Conservation (phyloP, 192 early-diverging fungal species). For the Coemansia reversa region DNA sequence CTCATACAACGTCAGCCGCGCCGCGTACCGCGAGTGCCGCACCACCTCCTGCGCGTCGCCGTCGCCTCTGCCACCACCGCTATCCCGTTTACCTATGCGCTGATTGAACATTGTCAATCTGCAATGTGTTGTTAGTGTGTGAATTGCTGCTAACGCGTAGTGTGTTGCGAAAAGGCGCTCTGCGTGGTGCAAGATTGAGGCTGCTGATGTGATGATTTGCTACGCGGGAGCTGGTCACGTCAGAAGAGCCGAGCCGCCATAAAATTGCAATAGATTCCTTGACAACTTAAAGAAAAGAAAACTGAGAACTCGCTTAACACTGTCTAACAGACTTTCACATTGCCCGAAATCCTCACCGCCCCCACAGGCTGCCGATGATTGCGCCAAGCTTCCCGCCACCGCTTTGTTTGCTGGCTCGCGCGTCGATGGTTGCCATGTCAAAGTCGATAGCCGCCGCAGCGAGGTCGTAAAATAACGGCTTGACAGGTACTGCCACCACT, state of each 20-base stretch:
- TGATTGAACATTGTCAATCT: conserved; percentile 44
- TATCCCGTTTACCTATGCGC: conserved; percentile 21
- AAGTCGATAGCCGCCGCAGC: conserved; percentile 43
- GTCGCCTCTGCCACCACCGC: background rate
- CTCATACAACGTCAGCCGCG: conserved; percentile 41
- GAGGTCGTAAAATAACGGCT: conserved; percentile 54
- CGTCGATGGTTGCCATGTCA: conserved; percentile 31
- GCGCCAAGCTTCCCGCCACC: conserved; percentile 34
- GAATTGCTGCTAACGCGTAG: background rate
- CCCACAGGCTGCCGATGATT: conserved; percentile 50
- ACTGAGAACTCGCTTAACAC: no score
- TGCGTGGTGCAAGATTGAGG: background rate
- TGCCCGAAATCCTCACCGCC: background rate
- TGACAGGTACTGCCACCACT: conserved; percentile 33
- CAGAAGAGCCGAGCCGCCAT: background rate
- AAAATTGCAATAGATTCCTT: no score
- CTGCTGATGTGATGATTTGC: background rate
- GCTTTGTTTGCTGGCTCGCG: conserved; percentile 22
- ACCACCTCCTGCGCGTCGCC: conserved; percentile 46
- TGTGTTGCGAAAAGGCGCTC: background rate
- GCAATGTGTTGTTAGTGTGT: background rate
- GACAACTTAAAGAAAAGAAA: no score
- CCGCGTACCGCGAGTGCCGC: conserved; percentile 47
- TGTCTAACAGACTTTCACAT: background rate
- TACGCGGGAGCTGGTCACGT: background rate